These are phyloP conservation scores for Primulina huaijiensis DNA, from an alignment of 257 asterid genomes.

Conservation along the genomic window DNA sequence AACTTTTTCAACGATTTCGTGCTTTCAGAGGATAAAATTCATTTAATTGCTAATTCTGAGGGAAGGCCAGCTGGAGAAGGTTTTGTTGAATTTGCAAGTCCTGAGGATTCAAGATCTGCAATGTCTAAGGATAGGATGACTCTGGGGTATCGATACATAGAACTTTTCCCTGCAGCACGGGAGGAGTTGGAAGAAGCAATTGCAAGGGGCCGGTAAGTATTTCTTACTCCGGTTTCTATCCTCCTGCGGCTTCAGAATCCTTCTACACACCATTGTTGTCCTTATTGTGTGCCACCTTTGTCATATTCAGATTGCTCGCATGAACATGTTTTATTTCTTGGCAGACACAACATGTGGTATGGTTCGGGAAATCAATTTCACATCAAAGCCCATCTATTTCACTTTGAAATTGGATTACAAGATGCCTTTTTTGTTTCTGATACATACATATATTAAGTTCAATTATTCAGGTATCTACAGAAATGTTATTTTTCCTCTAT, in stretches of 20 bases:
- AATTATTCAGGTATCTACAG: conserved; percentile 3
- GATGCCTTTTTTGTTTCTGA: not conserved
- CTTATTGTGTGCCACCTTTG: not conserved
- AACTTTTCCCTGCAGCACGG: conserved; percentile 81
- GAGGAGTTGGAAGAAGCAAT: conserved; percentile 90
- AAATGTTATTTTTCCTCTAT: conserved; percentile 3
- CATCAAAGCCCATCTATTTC: not conserved
- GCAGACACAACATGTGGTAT: not conserved
- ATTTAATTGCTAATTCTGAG: conserved; percentile 64
- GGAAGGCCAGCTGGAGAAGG: conserved; percentile 98
- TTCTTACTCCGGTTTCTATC: conserved; percentile 17
- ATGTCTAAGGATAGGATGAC: conserved; percentile 94
- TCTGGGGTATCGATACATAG: conserved; percentile 73
- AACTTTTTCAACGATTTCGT: conserved; percentile 74
- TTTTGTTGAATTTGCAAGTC: conserved; percentile 76
- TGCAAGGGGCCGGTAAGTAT: conserved; percentile 76
- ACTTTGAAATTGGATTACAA: conserved; percentile 4
- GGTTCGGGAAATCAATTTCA: not conserved
- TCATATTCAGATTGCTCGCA: not conserved
- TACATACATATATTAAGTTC: not conserved
- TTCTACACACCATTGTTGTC: conserved; percentile 2
- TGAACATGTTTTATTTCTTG: not conserved
- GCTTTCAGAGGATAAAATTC: conserved; percentile 67
- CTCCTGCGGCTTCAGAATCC: conserved; percentile 10
- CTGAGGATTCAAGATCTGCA: conserved; percentile 84